phyloP scores from a whole-genome alignment of 164 flowering plant genomes.

The Liriodendron chinense region DNA sequence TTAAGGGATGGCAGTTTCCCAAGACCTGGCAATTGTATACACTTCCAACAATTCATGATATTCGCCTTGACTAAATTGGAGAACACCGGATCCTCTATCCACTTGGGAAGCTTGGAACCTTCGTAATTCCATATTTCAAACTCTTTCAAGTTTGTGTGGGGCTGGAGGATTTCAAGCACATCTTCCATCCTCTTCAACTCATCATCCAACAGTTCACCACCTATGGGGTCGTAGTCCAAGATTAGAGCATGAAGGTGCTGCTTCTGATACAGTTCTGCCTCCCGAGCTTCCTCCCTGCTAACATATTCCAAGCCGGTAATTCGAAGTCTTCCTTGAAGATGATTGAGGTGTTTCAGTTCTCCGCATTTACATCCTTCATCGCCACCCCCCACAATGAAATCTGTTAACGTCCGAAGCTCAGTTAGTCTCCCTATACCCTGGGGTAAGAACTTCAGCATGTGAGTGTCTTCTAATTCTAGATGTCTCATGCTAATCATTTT shows the following conservation, averaged over 20 bases:
- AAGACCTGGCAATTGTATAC: too few species aligned
- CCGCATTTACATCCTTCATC: slow-evolving; percentile 11
- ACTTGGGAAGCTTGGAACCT: too few species aligned
- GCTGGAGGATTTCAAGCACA: too few species aligned
- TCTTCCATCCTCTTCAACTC: too few species aligned
- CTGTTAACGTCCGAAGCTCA: slow-evolving; percentile 16
- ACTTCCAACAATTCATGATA: too few species aligned
- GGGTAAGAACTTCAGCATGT: slow-evolving; percentile 9
- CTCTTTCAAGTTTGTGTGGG: too few species aligned
- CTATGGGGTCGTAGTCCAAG: neutral
- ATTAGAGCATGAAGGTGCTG: slow-evolving; percentile 12
- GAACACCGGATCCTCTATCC: too few species aligned
- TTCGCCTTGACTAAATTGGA: too few species aligned
- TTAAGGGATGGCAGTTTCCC: too few species aligned
- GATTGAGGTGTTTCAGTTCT: slow-evolving; percentile 15
- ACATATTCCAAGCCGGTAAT: slow-evolving; percentile 25
- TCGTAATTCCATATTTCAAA: too few species aligned
- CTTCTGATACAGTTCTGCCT: slow-evolving; percentile 21
- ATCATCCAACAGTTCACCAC: too few species aligned
- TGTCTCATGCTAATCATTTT: slow-evolving; percentile 1
- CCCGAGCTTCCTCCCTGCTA: slow-evolving; percentile 6
- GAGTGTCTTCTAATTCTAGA: neutral
- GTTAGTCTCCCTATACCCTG: slow-evolving; percentile 14
- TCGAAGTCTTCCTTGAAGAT: slow-evolving; percentile 18
- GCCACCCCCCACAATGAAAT: slow-evolving; percentile 10